Base-by-base conservation (phyloP, 768 basidiomycete genomes). In the Grammothele lineata region DNA sequence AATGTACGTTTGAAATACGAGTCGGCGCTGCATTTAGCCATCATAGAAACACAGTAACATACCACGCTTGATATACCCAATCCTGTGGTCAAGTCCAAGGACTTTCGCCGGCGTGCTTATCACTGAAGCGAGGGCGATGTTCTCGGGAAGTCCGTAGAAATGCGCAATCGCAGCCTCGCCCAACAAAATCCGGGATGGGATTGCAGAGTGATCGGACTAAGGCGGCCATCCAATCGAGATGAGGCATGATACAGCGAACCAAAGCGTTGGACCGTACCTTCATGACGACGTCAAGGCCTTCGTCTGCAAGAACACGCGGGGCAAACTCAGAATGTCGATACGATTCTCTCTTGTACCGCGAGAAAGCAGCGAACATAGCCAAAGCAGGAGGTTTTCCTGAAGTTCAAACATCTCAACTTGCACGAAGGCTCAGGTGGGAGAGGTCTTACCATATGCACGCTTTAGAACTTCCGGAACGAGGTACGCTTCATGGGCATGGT, bases 401-500 rank as follows among this genome's bases (percentile, higher is more conserved):
- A 11, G 23, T 10, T 32, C 1, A 15, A 24, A 17, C 33, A 33
- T 39, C 11, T 4, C 42, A 30, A 57, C 52, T 60, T 37, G 6
- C 9, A 18, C 2, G 14, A 4, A 34, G 18, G 18, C 12, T 24
- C 23, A n/a, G 17, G 11, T 12, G 10, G 32, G 23, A 43, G 21
- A 23, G 26, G 4, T 39, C 53, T 15, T 25, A 61, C 61, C 86
- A 66, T 78, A 92, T 9, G 81, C 75, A 57, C 74, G 72, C 64
- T 88, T 89, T 45, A 92, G 71, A 1, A 87, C 62, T 21, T 80
- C 78, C 2, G 87, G 83, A n/a, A 90, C 86, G 33, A 92, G 80
- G 54, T 85, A 91, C 0, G 87, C 78, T 55, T 90, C 86, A 34
- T 81, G 80, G 1, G 88, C 87, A 54, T 90, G 87, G 56, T 89